phyloP scores from a whole-genome alignment of 495 filamentous ascomycete species.

The Trichoderma virens region DNA sequence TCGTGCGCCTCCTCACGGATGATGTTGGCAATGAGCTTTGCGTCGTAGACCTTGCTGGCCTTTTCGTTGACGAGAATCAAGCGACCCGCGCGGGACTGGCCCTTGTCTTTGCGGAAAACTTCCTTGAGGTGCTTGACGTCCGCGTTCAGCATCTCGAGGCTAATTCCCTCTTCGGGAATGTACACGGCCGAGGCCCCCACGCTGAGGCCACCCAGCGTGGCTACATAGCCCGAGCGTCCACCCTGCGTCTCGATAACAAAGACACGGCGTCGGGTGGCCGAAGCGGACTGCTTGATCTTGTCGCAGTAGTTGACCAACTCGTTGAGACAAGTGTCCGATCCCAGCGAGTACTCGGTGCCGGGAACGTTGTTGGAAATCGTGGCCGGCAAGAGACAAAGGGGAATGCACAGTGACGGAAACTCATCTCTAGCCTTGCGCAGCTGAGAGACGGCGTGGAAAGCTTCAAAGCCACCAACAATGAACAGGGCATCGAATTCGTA shows the following conservation, averaged over 20 bases:
- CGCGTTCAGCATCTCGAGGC: conserved; percentile 80
- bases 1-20: conserved; percentile 89
- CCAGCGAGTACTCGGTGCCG: conserved; percentile 93
- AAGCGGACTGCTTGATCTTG: conserved; percentile 93
- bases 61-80: conserved; percentile 92
- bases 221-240: conserved; percentile 88
- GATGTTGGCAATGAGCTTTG: conserved; percentile 88
- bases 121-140: conserved; percentile 89
- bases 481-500: conserved; percentile 89
- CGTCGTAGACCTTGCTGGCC: conserved; percentile 81
- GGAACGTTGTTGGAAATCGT: conserved; percentile 99
- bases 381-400: conserved; percentile 86
- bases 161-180: conserved; percentile 93
- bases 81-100: conserved; percentile 85
- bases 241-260: conserved; percentile 99
- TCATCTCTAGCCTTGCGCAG: conserved; percentile 69
- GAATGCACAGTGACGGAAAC: conserved; percentile 83
- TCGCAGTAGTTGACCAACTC: conserved; percentile 96
- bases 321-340: conserved; percentile 95
- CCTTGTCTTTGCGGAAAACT: conserved; percentile 76
- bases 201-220: conserved; percentile 78
- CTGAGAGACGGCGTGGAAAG: conserved; percentile 84
- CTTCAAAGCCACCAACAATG: conserved; percentile 93
- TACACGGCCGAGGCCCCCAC: conserved; percentile 95
- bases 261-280: conserved; percentile 80